Base-by-base conservation (phyloP, 441 rosid species). In the Adansonia madagascariensis region DNA sequence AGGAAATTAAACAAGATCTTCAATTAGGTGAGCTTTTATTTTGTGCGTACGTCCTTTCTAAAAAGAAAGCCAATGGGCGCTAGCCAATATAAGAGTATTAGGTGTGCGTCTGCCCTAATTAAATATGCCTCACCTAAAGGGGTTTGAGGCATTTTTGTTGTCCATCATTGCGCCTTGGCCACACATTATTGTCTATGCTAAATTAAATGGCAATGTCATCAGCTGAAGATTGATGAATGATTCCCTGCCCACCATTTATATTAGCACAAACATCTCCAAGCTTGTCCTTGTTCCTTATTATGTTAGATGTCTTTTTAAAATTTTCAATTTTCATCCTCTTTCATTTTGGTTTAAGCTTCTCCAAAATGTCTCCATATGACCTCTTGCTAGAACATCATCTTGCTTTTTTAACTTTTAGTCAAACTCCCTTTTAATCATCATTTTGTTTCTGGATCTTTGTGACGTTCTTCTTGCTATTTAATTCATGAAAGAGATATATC, bases 271-370 rank as follows among this genome's bases (percentile, higher is more conserved):
- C 71, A 44, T 18, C 10, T 43, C 20, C 20, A 46, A 69, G 73
- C 12, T 24, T 69, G 17, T 22, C 3, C 31, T 68, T 8, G 18
- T 24, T 69, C 14, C 41, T 24, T 11, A 27, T 47, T 47, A 1
- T 68, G 6, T 20, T 69, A 47, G 56, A 22, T 47, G 43, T 4
- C 39, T 22, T 68, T 46, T 22, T 50, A 20, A 68, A 20, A 47
- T 22, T 27, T 49, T 70, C 60, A 49, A 27, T 70, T 70, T 49
- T 50, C 69, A 27, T 50, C 59, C 74, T 50, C 59, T 67, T 47
- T 68, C 57, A 47, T 12, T n/a, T 53, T 71, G 47, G 63, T 53
- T 53, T 71, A 53, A 71, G 17, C 44, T 71, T 71, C 62, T 71
- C 35, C 27, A 71, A 10, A 71, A 71, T 71, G 62, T 53, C 24